A percentile compares a stretch with the other conserved stretches of the same genome.
These are phyloP conservation scores for Meira miltonrushii DNA, from an alignment of 1,284 basidiomycete species.

Conservation along the genomic window DNA sequence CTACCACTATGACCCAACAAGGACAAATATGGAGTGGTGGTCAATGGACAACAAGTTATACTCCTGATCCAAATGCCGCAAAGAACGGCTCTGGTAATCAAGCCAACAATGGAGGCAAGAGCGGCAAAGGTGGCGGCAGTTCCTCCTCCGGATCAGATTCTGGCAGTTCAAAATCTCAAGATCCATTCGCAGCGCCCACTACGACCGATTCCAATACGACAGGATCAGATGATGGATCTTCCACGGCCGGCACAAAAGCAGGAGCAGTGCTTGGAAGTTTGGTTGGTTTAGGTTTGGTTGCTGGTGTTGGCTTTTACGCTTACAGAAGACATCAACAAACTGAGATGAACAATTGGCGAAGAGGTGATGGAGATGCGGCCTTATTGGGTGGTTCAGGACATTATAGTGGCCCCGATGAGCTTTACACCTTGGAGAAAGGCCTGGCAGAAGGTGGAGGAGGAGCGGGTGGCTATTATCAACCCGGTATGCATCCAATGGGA, in stretches of 20 bases:
- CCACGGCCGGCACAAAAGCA: slow-evolving; percentile 25
- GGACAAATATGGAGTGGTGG: slow-evolving; percentile 31
- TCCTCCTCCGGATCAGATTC: neutral
- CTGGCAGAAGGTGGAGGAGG: neutral
- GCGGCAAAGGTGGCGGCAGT: neutral
- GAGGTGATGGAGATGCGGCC: slow-evolving; percentile 25
- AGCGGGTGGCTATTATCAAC: neutral
- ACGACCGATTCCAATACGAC: neutral
- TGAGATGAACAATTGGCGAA: slow-evolving; percentile 18
- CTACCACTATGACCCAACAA: slow-evolving; percentile 7
- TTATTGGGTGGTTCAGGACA: slow-evolving; percentile 21
- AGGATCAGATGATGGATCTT: neutral
- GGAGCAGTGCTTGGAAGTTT: slow-evolving; percentile 36
- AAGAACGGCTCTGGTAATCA: neutral
- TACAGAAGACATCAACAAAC: slow-evolving; percentile 27
- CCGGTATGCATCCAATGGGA: slow-evolving; percentile 4
- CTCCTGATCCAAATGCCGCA: slow-evolving; percentile 28
- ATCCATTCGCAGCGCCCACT: neutral
- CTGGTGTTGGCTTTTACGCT: slow-evolving; percentile 32
- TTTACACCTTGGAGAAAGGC: slow-evolving; percentile 29
- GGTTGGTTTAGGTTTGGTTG: slow-evolving; percentile 34
- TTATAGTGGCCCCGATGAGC: slow-evolving; percentile 19
- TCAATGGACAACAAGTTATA: slow-evolving; percentile 30
- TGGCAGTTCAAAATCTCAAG: neutral
- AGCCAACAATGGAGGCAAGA: slow-evolving; percentile 1